Conservation (phyloP, 2,329 filamentous ascomycete species). For the Phialophora expanda region DNA sequence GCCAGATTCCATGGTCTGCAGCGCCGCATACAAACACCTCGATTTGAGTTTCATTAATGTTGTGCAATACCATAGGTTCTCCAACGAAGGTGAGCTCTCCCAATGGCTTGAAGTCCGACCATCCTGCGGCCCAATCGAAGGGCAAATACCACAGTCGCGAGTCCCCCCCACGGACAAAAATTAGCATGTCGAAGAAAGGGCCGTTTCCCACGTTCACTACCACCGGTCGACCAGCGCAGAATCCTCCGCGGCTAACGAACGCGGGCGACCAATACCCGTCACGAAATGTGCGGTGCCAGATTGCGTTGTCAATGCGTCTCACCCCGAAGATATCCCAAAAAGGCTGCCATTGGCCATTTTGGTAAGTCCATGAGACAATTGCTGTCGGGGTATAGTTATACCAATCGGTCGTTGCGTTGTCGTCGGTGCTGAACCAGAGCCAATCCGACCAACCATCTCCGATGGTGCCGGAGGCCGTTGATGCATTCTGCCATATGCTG, state of each 20-base stretch:
- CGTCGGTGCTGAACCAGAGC: background rate
- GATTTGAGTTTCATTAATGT: background rate
- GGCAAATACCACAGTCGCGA: background rate
- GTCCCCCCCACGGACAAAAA: background rate
- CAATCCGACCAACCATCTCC: background rate
- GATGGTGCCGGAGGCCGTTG: background rate
- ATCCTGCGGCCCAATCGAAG: background rate
- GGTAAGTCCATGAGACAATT: background rate
- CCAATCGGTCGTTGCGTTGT: background rate
- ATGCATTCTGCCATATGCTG: background rate
- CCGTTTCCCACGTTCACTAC: background rate
- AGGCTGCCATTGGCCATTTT: background rate
- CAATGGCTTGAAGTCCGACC: background rate
- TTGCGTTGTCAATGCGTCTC: background rate
- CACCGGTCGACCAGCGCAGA: background rate
- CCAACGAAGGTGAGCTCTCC: conserved; percentile 1
- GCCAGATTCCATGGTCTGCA: background rate
- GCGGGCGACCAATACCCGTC: background rate
- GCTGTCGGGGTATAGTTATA: conserved; percentile 2
- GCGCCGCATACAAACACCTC: conserved; percentile 4
- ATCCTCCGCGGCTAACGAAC: background rate
- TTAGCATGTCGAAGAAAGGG: background rate
- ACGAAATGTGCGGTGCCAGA: background rate
- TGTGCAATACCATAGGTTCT: background rate
- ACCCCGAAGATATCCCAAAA: background rate